These are phyloP conservation scores for Orbilia javanica DNA, from an alignment of 2,329 filamentous ascomycete genomes.

Conservation along the genomic window DNA sequence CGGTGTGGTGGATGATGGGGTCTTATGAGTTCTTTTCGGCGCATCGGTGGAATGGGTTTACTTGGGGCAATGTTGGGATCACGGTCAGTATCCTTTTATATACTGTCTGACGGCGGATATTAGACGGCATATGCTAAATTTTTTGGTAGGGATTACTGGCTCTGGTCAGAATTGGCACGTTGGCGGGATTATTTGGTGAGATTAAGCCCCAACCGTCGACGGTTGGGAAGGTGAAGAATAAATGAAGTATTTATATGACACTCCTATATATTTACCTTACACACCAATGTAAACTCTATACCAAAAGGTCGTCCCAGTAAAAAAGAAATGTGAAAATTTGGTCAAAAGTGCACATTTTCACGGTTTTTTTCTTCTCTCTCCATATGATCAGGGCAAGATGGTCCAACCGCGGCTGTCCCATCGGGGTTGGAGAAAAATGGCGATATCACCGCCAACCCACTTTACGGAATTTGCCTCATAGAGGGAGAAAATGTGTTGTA, in stretches of 20 bases:
- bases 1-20: constrained; percentile 52
- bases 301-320: no score
- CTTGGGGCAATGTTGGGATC: constrained; percentile 58
- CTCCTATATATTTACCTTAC: no score
- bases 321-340: no score
- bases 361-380: not conserved
- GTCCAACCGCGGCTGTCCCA: not conserved
- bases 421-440: not conserved
- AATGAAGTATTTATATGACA: not conserved
- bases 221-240: constrained; percentile 21
- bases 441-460: constrained; percentile 18
- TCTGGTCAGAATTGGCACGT: constrained; percentile 22
- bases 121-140: not conserved
- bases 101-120: not conserved
- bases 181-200: constrained; percentile 37
- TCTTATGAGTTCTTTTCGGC: constrained; percentile 52
- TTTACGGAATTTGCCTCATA: constrained; percentile 42
- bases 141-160: constrained; percentile 33
- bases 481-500: constrained; percentile 48
- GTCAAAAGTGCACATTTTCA: not conserved
- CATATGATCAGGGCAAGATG: not conserved
- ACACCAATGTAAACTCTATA: not conserved
- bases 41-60: constrained; percentile 56
- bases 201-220: constrained; percentile 26
- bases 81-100: constrained; percentile 49